Conservation (phyloP, 257 asterid genomes). For the Dorcoceras hygrometricum region DNA sequence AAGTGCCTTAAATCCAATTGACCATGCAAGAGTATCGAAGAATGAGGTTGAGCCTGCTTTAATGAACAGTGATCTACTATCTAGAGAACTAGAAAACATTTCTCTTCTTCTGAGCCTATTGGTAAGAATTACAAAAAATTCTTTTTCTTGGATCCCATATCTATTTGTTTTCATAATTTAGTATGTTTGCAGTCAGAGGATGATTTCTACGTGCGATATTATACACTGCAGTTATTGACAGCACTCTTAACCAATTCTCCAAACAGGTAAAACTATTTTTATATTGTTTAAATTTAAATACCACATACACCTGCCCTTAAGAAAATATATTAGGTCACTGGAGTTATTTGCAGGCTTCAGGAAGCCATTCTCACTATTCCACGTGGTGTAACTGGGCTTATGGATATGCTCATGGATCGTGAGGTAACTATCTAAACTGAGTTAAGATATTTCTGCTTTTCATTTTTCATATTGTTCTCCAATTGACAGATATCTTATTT, state of each 20-base stretch:
- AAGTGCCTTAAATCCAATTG: constrained; percentile 72
- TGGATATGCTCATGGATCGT: constrained; percentile 99
- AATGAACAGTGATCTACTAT: constrained; percentile 82
- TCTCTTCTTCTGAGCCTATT: constrained; percentile 85
- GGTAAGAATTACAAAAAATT: constrained; percentile 49
- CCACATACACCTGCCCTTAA: background rate
- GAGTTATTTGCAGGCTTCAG: constrained; percentile 62
- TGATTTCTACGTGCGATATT: constrained; percentile 90
- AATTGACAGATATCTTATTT: constrained; percentile 16
- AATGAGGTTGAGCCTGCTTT: constrained; percentile 85
- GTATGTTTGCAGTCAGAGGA: constrained; percentile 73
- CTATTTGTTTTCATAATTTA: constrained; percentile 31
- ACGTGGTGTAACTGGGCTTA: constrained; percentile 83
- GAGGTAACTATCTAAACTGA: constrained; percentile 58
- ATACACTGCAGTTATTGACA: constrained; percentile 82
- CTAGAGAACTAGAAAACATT: constrained; percentile 80
- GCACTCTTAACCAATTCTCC: constrained; percentile 89
- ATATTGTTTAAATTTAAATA: constrained; percentile 18
- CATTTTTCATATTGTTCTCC: constrained; percentile 10
- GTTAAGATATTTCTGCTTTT: constrained; percentile 8
- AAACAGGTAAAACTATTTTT: constrained; percentile 48
- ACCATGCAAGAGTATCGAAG: constrained; percentile 52
- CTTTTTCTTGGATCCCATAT: constrained; percentile 18
- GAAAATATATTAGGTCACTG: constrained; percentile 18
- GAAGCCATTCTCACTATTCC: constrained; percentile 94